These are phyloP conservation scores for Fomitopsis pinicola DNA, from an alignment of 1,284 basidiomycete species.

Conservation along the genomic window DNA sequence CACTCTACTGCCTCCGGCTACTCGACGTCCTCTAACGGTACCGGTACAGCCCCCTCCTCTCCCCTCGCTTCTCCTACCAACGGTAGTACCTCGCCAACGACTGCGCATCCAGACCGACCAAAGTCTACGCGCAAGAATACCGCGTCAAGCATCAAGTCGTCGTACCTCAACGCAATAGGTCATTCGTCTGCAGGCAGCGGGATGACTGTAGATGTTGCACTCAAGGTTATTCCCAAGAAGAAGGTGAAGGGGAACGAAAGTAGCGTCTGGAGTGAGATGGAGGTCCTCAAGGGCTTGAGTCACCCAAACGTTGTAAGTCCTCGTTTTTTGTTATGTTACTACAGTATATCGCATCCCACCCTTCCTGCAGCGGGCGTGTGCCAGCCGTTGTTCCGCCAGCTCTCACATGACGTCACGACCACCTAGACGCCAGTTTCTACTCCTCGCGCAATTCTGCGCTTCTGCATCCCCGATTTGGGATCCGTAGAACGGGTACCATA, in stretches of 20 bases:
- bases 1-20: neutral
- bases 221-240: constrained; percentile 90
- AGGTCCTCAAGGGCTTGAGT: constrained; percentile 80
- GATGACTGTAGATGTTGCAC: constrained; percentile 70
- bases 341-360: too few species aligned
- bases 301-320: constrained; percentile 83
- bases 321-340: neutral
- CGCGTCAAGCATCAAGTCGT: constrained; percentile 14
- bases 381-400: neutral
- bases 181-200: constrained; percentile 12
- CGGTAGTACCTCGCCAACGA: constrained; percentile 5
- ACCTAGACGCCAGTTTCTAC: neutral
- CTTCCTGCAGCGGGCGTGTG: neutral
- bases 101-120: constrained; percentile 3
- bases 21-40: neutral
- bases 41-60: neutral
- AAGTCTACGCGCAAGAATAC: constrained; percentile 12
- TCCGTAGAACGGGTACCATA: neutral
- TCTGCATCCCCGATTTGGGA: neutral
- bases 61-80: neutral
- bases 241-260: constrained; percentile 86
- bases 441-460: neutral
- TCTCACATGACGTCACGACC: neutral
- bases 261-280: constrained; percentile 87
- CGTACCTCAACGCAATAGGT: constrained; percentile 14